Base-by-base conservation (phyloP, 345 rosid genomes). In the Eucalyptus regnans region DNA sequence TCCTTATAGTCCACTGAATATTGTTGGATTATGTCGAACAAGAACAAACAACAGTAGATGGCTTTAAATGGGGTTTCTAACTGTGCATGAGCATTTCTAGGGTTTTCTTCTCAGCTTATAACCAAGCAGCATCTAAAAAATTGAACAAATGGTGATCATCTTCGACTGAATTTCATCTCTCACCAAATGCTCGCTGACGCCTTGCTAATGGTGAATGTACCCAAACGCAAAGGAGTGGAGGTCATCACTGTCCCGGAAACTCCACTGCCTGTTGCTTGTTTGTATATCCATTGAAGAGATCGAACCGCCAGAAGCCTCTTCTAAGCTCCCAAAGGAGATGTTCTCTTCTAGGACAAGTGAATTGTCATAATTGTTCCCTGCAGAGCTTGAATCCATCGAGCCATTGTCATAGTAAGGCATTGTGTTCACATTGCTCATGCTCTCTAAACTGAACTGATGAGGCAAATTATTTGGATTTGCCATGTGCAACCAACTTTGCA, bases 241-340 rank as follows among this genome's bases (percentile, higher is more conserved):
- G 52, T 95, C 99, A 44, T 95, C 95, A 22, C 90, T 87, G n/a
- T 95, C 97, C 88, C 92, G 96, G 89, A 94, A 96, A 54, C 76
- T 31, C 96, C 95, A 93, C 89, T 93, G 95, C 90, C 87, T 88
- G 88, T 88, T 90, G 91, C 91, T 90, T 85, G 92, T 89, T 89
- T 94, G 95, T 91, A 94, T 88, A 66, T 95, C 94, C 80, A 91
- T 46, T 27, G 93, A 87, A 79, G 95, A 91, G 91, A 92, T 90
- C 22, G 91, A 89, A 29, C 91, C 91, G 49, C 56, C 58, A 18
- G 94, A 91, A 88, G 93, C 93, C 89, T 94, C 98, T 85, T 94
- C 99, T 50, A 93, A 93, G 91, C 93, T 92, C 71, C 93, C 89
- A 46, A 88, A 92, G 1, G 97, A 95, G 50, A 50, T 88, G 81